Evolutionary conservation across 768 basidiomycete genomes (phyloP).

Genomic region (Leccinum subgranulosum): DNA sequence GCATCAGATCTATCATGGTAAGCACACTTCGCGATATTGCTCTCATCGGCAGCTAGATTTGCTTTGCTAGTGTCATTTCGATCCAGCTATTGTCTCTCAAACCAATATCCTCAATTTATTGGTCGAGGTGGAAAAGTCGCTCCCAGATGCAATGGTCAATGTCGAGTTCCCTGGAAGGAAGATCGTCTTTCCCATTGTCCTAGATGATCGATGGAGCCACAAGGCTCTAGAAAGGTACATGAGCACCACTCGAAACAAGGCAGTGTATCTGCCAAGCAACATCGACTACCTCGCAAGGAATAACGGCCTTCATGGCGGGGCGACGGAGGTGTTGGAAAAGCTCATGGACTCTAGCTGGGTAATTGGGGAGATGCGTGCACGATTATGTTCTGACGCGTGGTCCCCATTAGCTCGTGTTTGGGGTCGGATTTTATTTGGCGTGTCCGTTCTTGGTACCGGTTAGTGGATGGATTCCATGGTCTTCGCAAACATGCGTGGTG

Average conservation of each 20-base stretch:
- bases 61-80: conserved; percentile 45
- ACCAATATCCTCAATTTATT: conserved; percentile 40
- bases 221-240: conserved; percentile 59
- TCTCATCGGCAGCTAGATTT: background rate
- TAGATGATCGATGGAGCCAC: conserved; percentile 37
- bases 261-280: conserved; percentile 68
- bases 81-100: conserved; percentile 43
- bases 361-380: conserved; percentile 1
- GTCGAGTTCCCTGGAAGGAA: conserved; percentile 49
- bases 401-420: conserved; percentile 52
- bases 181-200: conserved; percentile 57
- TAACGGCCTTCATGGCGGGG: conserved; percentile 48
- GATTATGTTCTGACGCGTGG: background rate
- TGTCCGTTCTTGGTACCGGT: conserved; percentile 59
- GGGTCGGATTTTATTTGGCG: conserved; percentile 62
- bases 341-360: conserved; percentile 53
- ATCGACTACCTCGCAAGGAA: conserved; percentile 63
- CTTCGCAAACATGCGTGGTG: background rate
- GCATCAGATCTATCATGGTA: conserved; percentile 60
- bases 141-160: conserved; percentile 39
- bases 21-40: background rate
- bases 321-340: conserved; percentile 42
- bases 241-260: conserved; percentile 49
- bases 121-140: conserved; percentile 33
- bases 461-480: conserved; percentile 29